Evolutionary conservation across 805 yeast genomes (phyloP).

Genomic region (Metschnikowia kofuensis): DNA sequence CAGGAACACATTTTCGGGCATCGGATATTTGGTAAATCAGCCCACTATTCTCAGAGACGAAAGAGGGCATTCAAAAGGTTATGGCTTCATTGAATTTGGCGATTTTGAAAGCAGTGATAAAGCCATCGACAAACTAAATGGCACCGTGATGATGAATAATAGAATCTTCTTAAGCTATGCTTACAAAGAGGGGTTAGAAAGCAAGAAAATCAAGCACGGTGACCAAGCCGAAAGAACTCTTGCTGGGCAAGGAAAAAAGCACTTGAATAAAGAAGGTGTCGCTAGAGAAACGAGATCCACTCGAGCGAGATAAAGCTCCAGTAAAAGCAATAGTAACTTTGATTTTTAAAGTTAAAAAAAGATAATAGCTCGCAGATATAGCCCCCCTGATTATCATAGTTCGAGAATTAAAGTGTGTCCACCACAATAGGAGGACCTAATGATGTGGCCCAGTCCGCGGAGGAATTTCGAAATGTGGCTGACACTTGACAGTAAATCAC

Average conservation of each 20-base stretch:
- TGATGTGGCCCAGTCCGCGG: too few species aligned
- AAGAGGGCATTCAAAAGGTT: conserved; percentile 52
- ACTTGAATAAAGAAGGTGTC: conserved; percentile 16
- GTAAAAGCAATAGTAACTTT: too few species aligned
- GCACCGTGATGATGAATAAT: conserved; percentile 65
- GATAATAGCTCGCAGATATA: background rate
- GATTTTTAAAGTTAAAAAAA: too few species aligned
- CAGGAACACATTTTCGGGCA: conserved; percentile 55
- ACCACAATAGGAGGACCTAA: too few species aligned
- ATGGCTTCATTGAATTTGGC: conserved; percentile 64
- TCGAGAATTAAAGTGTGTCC: too few species aligned
- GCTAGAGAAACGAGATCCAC: background rate
- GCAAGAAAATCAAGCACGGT: conserved; percentile 64
- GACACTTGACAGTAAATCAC: too few species aligned
- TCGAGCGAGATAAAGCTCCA: background rate
- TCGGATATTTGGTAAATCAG: conserved; percentile 58
- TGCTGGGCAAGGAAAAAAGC: conserved; percentile 58
- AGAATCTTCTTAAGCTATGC: conserved; percentile 67
- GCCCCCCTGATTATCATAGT: too few species aligned
- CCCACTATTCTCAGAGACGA: conserved; percentile 53
- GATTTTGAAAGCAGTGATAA: conserved; percentile 66
- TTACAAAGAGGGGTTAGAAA: conserved; percentile 49
- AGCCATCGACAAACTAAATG: conserved; percentile 68
- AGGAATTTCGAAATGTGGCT: too few species aligned
- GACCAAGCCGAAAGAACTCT: conserved; percentile 70